Conservation (phyloP, 495 filamentous ascomycete genomes). For the Talaromyces adpressus region DNA sequence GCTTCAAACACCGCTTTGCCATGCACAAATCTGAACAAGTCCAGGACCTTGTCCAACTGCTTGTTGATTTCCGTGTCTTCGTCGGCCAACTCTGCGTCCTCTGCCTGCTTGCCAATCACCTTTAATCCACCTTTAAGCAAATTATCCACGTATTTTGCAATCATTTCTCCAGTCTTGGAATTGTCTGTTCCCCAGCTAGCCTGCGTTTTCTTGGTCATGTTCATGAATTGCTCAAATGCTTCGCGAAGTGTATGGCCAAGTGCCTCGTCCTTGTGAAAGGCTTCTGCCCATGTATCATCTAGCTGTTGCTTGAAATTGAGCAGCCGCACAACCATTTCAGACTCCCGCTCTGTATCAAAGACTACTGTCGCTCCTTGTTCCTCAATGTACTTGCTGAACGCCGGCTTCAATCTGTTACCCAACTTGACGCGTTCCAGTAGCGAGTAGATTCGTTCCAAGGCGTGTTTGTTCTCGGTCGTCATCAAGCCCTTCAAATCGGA, state of each 20-base stretch:
- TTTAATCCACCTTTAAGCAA: slow-evolving; percentile 83
- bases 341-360: slow-evolving; percentile 65
- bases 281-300: slow-evolving; percentile 61
- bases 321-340: slow-evolving; percentile 81
- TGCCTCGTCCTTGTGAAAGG: slow-evolving; percentile 67
- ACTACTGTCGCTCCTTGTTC: slow-evolving; percentile 72
- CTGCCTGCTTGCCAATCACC: slow-evolving; percentile 44
- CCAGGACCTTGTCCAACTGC: slow-evolving; percentile 84
- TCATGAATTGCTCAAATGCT: slow-evolving; percentile 84
- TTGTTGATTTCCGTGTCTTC: slow-evolving; percentile 85
- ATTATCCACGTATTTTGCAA: slow-evolving; percentile 92
- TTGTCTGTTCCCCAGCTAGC: slow-evolving; percentile 70
- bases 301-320: slow-evolving; percentile 76
- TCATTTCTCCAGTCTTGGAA: slow-evolving; percentile 95
- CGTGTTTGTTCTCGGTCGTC: slow-evolving; percentile 52
- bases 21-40: slow-evolving; percentile 93
- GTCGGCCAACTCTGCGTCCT: slow-evolving; percentile 57
- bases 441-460: slow-evolving; percentile 68
- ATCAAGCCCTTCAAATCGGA: slow-evolving; percentile 62
- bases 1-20: slow-evolving; percentile 97
- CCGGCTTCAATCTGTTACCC: slow-evolving; percentile 53
- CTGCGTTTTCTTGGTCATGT: slow-evolving; percentile 61
- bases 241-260: slow-evolving; percentile 73
- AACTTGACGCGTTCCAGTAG: slow-evolving; percentile 62
- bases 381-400: slow-evolving; percentile 75